Percentiles rank a stretch among this genome's conserved stretches.
Evolutionary conservation across 768 basidiomycete species (phyloP).

Genomic region (Leccinum ochraceum): DNA sequence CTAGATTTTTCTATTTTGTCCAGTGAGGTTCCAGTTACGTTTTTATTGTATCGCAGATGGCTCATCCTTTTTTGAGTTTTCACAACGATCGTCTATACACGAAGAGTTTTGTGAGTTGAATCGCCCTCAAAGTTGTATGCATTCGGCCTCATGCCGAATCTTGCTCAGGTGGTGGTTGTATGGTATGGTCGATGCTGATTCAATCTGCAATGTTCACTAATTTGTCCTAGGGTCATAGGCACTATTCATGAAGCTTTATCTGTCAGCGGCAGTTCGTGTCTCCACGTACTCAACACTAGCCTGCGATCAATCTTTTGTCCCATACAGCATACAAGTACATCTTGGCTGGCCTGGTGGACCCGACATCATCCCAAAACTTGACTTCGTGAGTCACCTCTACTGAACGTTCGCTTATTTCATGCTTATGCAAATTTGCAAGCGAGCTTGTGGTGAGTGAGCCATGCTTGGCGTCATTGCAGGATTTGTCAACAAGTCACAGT

Average conservation of each 20-base stretch:
- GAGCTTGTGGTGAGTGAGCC: constrained; percentile 1
- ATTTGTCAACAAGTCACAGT: neutral
- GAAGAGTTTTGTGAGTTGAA: neutral
- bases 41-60: neutral
- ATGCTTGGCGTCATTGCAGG: too few relatives aligned
- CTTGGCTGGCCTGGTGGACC: too few relatives aligned
- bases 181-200: neutral
- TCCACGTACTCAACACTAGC: neutral
- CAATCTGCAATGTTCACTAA: neutral
- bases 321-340: too few relatives aligned
- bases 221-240: neutral
- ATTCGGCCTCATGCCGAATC: too few relatives aligned
- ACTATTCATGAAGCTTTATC: neutral
- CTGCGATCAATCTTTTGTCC: too few relatives aligned
- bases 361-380: neutral
- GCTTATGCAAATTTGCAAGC: neutral
- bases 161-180: neutral
- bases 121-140: neutral
- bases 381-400: neutral
- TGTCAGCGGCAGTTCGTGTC: neutral
- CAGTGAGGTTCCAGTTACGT: neutral
- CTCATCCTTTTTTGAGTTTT: neutral
- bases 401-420: neutral
- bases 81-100: neutral
- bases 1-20: neutral